Percentiles rank a stretch among this genome's conserved stretches.
Evolutionary conservation across 169 alveolate species (phyloP).

Genomic region (Plasmodium vivax): DNA sequence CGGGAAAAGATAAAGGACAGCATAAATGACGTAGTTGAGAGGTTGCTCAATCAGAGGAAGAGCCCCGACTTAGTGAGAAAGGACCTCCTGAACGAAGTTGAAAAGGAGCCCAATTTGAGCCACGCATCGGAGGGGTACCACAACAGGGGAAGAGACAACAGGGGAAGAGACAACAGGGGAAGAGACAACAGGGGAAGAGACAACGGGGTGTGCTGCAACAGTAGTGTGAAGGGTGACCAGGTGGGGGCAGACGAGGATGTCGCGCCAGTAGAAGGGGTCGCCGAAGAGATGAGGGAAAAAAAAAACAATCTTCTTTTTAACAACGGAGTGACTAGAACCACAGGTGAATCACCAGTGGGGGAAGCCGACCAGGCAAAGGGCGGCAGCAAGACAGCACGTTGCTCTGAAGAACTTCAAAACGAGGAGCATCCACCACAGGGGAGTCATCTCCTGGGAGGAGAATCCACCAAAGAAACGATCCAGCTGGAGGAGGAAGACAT

Average conservation of each 20-base stretch:
- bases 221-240: not conserved
- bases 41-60: constrained; percentile 8
- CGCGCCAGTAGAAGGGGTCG: not conserved
- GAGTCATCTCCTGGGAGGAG: not conserved
- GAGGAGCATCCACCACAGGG: not conserved
- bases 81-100: not conserved
- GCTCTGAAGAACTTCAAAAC: not conserved
- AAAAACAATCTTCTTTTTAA: not conserved
- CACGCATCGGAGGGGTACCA: not conserved
- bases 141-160: not conserved
- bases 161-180: no score
- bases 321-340: not conserved
- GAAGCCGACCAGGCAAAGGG: not conserved
- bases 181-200: no score
- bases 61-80: not conserved
- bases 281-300: not conserved
- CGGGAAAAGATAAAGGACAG: constrained; percentile 33
- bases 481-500: constrained; percentile 35
- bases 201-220: not conserved
- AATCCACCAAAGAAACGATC: not conserved
- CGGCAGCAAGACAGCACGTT: not conserved
- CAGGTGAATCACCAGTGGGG: not conserved
- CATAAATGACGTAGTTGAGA: constrained; percentile 35
- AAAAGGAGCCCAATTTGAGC: not conserved
- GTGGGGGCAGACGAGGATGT: not conserved